Evolutionary conservation across 163 green algal species (phyloP).

Genomic region (Trebouxiophyceae sp.): DNA sequence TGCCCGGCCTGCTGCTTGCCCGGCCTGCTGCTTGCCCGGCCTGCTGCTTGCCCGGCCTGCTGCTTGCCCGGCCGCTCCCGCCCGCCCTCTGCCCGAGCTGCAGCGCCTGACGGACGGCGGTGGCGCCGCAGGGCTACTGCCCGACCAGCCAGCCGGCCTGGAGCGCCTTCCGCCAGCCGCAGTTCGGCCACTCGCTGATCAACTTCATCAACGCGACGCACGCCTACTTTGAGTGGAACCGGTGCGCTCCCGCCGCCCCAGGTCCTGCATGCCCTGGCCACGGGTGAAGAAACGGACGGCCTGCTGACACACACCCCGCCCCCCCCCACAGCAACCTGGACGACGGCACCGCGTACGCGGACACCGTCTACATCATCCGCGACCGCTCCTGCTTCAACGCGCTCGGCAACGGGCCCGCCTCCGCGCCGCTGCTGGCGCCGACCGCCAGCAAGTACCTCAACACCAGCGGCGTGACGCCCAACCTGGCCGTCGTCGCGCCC

Average conservation of each 20-base stretch:
- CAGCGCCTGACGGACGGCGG: background rate
- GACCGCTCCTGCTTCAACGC: slow-evolving; percentile 4
- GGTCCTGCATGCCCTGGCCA: too few relatives aligned
- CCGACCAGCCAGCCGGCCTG: slow-evolving; percentile 12
- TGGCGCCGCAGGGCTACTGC: slow-evolving; percentile 1
- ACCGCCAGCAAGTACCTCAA: background rate
- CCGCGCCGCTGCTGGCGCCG: background rate
- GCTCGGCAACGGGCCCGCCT: background rate
- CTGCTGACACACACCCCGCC: background rate
- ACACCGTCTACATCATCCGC: slow-evolving; percentile 11
- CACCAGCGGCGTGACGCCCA: too few relatives aligned
- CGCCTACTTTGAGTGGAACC: slow-evolving; percentile 37
- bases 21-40: too few relatives aligned
- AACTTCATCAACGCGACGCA: slow-evolving; percentile 36
- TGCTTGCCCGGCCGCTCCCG: too few relatives aligned
- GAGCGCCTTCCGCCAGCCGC: slow-evolving; percentile 38
- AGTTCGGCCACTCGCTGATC: slow-evolving; percentile 33
- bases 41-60: too few relatives aligned
- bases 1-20: too few relatives aligned
- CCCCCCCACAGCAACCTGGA: background rate
- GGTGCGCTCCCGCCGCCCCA: background rate
- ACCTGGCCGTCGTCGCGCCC: too few relatives aligned
- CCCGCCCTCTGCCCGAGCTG: background rate
- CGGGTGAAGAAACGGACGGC: too few relatives aligned
- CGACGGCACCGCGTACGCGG: background rate